These are phyloP conservation scores for Chaetomium globosum DNA, from an alignment of 2,329 filamentous ascomycete genomes.

Conservation along the genomic window DNA sequence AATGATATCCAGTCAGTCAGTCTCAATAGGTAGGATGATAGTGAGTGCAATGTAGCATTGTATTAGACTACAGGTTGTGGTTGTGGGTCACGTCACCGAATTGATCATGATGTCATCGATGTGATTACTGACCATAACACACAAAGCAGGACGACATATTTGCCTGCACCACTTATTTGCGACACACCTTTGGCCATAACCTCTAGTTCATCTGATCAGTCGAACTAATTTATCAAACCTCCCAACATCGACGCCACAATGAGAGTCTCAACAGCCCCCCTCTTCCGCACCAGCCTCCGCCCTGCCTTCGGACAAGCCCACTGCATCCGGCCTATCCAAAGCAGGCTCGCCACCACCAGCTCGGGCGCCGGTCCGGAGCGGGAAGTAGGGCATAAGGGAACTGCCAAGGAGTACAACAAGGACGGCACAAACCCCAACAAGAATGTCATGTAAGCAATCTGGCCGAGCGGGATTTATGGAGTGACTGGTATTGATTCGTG, in stretches of 20 bases:
- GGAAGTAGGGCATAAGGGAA: conserved; percentile 26
- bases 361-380: conserved; percentile 4
- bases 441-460: conserved; percentile 27
- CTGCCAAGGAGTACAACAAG: conserved; percentile 30
- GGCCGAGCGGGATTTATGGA: neutral
- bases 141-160: neutral
- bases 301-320: neutral
- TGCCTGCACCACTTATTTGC: neutral
- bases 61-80: neutral
- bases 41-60: neutral
- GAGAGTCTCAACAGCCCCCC: conserved; percentile 8
- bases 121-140: neutral
- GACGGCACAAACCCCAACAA: conserved; percentile 33
- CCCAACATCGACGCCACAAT: conserved; percentile 5
- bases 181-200: neutral
- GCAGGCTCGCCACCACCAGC: conserved; percentile 17
- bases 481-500: neutral
- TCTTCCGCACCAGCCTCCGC: conserved; percentile 14
- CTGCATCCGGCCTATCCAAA: conserved; percentile 3
- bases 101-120: conserved; percentile 20
- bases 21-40: too few relatives aligned
- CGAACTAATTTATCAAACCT: neutral
- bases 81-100: conserved; percentile 4
- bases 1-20: too few relatives aligned
- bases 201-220: too few relatives aligned